A percentile compares a stretch with the other conserved stretches of the same genome.
Conservation (phyloP, 2,329 filamentous ascomycete species). For the Claviceps sp. region DNA sequence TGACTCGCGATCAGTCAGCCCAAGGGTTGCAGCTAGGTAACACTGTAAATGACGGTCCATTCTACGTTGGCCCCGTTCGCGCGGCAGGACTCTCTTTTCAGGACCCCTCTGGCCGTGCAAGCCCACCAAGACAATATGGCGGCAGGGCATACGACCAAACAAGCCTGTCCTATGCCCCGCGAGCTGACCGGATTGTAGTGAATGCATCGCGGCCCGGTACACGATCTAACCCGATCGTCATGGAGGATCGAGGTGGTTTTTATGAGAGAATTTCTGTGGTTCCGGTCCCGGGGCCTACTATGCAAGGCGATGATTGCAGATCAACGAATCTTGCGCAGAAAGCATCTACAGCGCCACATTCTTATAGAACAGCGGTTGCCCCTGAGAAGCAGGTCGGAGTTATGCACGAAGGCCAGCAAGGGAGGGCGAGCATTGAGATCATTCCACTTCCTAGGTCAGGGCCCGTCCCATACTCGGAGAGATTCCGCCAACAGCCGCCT, state of each 20-base stretch:
- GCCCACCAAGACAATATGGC: slow-evolving; percentile 4
- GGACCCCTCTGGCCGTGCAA: not conserved
- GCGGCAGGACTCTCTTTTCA: not conserved
- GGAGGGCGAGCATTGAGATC: slow-evolving; percentile 9
- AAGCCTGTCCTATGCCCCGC: slow-evolving; percentile 8
- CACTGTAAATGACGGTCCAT: slow-evolving; percentile 1
- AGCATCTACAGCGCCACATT: slow-evolving; percentile 6
- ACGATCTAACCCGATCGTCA: slow-evolving; percentile 21
- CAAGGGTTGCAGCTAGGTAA: slow-evolving; percentile 1
- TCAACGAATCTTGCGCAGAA: slow-evolving; percentile 1
- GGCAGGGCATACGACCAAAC: slow-evolving; percentile 8
- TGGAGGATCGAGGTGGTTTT: slow-evolving; percentile 27
- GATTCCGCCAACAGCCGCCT: not conserved
- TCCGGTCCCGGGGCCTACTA: not conserved
- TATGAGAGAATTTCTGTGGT: slow-evolving; percentile 18
- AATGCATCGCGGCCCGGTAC: slow-evolving; percentile 18
- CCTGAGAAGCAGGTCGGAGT: slow-evolving; percentile 12
- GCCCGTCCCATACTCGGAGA: slow-evolving; percentile 1
- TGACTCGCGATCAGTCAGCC: slow-evolving; percentile 7
- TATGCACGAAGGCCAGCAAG: slow-evolving; percentile 10
- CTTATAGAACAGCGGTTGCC: slow-evolving; percentile 8
- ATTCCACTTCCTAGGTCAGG: slow-evolving; percentile 8
- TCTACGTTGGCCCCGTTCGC: slow-evolving; percentile 1
- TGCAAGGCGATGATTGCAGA: not conserved
- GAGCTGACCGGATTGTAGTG: slow-evolving; percentile 17